Percentiles rank a stretch among this genome's conserved stretches.
Evolutionary conservation across 768 basidiomycete species (phyloP).

Genomic region (Boletus huronensis): DNA sequence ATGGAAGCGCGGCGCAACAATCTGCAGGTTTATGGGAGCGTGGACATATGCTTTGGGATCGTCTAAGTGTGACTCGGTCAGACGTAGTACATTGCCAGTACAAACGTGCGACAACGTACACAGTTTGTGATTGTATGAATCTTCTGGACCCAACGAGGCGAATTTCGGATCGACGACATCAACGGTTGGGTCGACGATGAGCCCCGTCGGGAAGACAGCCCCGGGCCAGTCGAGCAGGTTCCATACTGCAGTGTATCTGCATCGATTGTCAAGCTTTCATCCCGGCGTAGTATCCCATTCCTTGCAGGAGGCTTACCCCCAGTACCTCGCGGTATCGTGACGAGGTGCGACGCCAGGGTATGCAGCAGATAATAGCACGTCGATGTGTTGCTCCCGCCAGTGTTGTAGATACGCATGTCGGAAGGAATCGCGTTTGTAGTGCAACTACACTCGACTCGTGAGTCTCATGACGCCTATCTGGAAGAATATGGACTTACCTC

Average conservation of each 20-base stretch:
- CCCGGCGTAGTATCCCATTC: background rate
- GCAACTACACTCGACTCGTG: conserved; percentile 21
- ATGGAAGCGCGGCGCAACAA: conserved; percentile 22
- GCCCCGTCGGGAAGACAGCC: conserved; percentile 43
- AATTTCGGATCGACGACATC: conserved; percentile 17
- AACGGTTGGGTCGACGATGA: conserved; percentile 23
- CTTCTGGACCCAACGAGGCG: conserved; percentile 15
- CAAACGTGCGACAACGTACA: conserved; percentile 14
- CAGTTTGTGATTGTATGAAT: conserved; percentile 15
- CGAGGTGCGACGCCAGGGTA: conserved; percentile 35
- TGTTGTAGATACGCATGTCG: conserved; percentile 34
- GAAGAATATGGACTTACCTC: conserved; percentile 18
- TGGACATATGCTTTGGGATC: conserved; percentile 16
- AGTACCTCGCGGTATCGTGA: conserved; percentile 37
- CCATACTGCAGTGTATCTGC: conserved; percentile 40
- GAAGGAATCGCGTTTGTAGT: conserved; percentile 32
- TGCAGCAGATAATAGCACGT: conserved; percentile 39
- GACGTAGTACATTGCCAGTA: too few relatives aligned
- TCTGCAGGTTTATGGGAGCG: conserved; percentile 21
- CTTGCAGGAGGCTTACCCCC: conserved; percentile 24
- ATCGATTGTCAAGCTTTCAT: background rate
- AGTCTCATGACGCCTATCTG: background rate
- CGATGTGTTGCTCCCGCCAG: conserved; percentile 38
- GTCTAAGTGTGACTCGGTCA: conserved; percentile 6
- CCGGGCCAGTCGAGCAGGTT: conserved; percentile 45